A percentile compares a stretch with the other conserved stretches of the same genome.
Conservation (phyloP, 2,329 filamentous ascomycete genomes). For the Fonsecaea multimorphosa region DNA sequence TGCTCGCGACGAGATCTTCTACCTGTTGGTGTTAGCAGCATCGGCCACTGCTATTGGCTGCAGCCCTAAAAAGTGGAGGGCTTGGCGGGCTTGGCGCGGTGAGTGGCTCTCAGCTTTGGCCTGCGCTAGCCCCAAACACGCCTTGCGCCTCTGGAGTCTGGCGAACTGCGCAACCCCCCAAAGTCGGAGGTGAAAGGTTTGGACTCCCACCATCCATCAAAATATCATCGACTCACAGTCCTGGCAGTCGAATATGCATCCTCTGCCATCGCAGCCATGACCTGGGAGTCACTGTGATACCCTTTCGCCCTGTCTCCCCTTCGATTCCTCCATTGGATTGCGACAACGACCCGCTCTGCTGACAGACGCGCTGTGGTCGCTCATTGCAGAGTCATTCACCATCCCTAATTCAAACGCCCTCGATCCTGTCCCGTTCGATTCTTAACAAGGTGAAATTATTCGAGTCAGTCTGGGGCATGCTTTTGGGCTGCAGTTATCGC, state of each 20-base stretch:
- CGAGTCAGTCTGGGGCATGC: not conserved
- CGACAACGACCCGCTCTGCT: constrained; percentile 1
- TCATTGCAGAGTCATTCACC: not conserved
- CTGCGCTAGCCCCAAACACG: constrained; percentile 19
- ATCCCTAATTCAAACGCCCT: not conserved
- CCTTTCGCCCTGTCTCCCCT: not conserved
- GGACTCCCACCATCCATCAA: constrained; percentile 4
- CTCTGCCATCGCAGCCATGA: not conserved
- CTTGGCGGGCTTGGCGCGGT: constrained; percentile 33
- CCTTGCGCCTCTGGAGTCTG: constrained; percentile 20
- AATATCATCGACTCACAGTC: constrained; percentile 4
- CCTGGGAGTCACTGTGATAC: not conserved
- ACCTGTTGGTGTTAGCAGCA: constrained; percentile 17
- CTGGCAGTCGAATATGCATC: not conserved
- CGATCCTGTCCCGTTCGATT: not conserved
- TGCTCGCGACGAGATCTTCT: constrained; percentile 29
- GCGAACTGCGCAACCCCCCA: constrained; percentile 6
- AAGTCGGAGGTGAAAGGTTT: not conserved
- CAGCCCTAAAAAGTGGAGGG: constrained; percentile 19
- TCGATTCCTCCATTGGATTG: not conserved
- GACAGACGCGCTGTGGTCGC: constrained; percentile 8
- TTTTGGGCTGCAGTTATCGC: not conserved
- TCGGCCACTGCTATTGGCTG: constrained; percentile 28
- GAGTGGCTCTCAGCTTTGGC: constrained; percentile 12
- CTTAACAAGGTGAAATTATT: not conserved